phyloP scores from a whole-genome alignment of 2,329 filamentous ascomycete species.

The Neofusicoccum umdonicola region DNA sequence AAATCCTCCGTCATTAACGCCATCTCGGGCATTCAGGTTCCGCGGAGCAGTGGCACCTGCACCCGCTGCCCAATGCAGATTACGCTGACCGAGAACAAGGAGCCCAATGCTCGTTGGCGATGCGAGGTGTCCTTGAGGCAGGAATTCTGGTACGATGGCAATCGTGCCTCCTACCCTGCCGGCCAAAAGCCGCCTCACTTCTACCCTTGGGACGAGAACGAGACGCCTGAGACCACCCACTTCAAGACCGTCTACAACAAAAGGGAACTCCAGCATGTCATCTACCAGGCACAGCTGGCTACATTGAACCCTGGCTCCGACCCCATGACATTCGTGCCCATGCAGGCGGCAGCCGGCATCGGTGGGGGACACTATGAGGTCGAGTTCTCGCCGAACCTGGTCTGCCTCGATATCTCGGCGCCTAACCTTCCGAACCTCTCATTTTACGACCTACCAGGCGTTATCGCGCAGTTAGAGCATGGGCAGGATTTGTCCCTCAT shows the following conservation, averaged over 20 bases:
- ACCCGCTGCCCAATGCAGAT: constrained; percentile 82
- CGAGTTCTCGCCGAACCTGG: constrained; percentile 79
- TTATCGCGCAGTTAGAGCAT: constrained; percentile 68
- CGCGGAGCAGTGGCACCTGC: constrained; percentile 69
- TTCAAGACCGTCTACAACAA: constrained; percentile 66
- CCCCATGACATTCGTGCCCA: constrained; percentile 39
- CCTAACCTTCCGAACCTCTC: constrained; percentile 70
- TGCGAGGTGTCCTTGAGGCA: constrained; percentile 66
- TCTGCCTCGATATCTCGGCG: constrained; percentile 67
- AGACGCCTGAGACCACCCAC: constrained; percentile 43
- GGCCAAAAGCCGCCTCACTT: constrained; percentile 48
- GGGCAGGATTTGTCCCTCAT: constrained; percentile 52
- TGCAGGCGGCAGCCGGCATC: neutral
- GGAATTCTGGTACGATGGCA: constrained; percentile 57
- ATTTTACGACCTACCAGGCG: constrained; percentile 82
- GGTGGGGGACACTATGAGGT: constrained; percentile 40
- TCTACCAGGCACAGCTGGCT: constrained; percentile 74
- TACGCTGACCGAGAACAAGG: constrained; percentile 58
- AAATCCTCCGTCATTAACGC: constrained; percentile 64
- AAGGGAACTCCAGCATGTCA: constrained; percentile 61
- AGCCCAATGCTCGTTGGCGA: constrained; percentile 53
- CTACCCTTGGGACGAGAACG: constrained; percentile 61
- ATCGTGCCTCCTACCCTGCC: neutral
- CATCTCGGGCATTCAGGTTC: constrained; percentile 64
- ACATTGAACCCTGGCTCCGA: constrained; percentile 65